Base-by-base conservation (phyloP, 495 filamentous ascomycete genomes). In the Hyaloscypha variabilis region DNA sequence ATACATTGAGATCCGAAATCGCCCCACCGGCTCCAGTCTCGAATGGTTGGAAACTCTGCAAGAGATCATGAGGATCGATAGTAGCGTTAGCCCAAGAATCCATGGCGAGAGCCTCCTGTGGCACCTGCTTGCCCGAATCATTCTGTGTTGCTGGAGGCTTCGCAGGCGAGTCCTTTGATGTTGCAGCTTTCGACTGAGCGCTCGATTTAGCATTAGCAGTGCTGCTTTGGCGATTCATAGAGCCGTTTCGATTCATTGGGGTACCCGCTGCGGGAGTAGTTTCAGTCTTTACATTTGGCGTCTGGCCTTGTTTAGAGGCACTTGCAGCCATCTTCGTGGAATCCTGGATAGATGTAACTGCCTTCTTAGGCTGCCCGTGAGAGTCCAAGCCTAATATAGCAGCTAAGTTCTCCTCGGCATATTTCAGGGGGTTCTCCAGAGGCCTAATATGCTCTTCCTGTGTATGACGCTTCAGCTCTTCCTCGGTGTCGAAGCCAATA, bases 381-480 rank as follows among this genome's bases (percentile, higher is more conserved):
- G 72, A 24, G 65, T 86, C 82, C 46, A 86, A 66, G 24, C 76
- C 79, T 2, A 85, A 68, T 3, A 73, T 70, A 30, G 68, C 49
- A 11, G 81, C 79, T 14, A 84, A 68, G 29, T 73, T 77, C 21
- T 86, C 84, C 11, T 78, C 46, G 14, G 77, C 71, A 64, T 78
- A 90, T 31, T 77, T 76, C 6, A 79, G n/a, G 0, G 87, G 83
- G 62, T 90, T 76, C 50, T 81, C 77, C 2, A 79, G 73, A 23
- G 83, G 83, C 60, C 78, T 81, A 42, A 79, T 68, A 58, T 90
- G 87, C 70, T 84, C 84, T 31, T 85, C 80, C 29, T 81, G 75
- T 21, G 71, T 72, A 68, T 90, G 87, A 13, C 71, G 71, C 23
- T 79, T 76, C 56, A 81, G 74, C 28, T 80, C 80, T 59, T 86